Base-by-base conservation (phyloP, 495 filamentous ascomycete genomes). In the Xylaria cubensis region DNA sequence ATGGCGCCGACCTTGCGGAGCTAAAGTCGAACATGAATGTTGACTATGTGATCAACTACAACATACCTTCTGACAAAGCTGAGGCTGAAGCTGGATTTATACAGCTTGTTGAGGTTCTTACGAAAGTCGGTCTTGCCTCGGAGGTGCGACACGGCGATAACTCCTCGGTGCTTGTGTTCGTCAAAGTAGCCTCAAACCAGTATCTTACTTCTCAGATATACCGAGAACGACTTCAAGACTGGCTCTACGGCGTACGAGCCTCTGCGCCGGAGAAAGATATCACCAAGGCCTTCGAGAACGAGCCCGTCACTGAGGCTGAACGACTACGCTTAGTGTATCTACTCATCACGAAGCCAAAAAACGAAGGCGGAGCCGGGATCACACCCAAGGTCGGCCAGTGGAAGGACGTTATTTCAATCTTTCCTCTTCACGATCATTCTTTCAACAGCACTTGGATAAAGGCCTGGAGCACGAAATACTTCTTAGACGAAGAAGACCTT, bases 371-470 rank as follows among this genome's bases (percentile, higher is more conserved):
- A 71, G 97, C 94, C 13, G 94, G 92, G 15, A 95, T 99, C 69
- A 95, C 92, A 19, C 92, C 93, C 9, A 90, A 91, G 46, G 85
- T 90, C 58, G 94, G 94, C 10, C 85, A 92, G 66, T 98, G 96
- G 95, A 91, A 93, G 78, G 83, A 93, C 53, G 93, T 99, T 24
- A 87, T 91, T 70, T 91, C 90, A 46, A 83, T 99, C 13, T 98
- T 98, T 78, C 91, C 96, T 9, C 85, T 98, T 51, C 96, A 99
- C 74, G 93, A 99, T 78, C 87, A 92, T 74, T 84, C 85, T 34
- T 97, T 96, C 79, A 98, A 99, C 80, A 92, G 92, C 73, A 84
- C 88, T 68, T 98, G 97, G 93, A 92, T 99, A 80, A 92, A 91
- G 79, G 87, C 93, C 67, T 97, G 95, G 94, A 92, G 90, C 73